phyloP scores from a whole-genome alignment of 106 monocot species.

The Dioscorea dumetorum region DNA sequence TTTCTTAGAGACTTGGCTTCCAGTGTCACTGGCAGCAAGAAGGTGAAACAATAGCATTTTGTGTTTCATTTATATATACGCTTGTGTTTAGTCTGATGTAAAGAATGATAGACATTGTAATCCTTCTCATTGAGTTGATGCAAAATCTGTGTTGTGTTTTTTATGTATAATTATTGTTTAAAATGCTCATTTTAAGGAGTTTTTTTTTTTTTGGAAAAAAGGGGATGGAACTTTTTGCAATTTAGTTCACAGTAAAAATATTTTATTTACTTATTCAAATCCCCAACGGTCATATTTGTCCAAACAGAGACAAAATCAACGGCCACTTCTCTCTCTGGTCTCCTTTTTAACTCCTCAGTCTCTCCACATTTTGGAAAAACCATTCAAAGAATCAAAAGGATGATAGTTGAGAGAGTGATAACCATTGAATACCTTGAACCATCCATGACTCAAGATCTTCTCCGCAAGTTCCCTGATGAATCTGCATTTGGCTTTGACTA shows the following conservation, averaged over 20 bases:
- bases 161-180: too few relatives aligned
- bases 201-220: too few relatives aligned
- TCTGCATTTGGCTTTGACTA: constrained; percentile 91
- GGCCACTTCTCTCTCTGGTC: neutral
- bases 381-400: neutral
- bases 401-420: constrained; percentile 47
- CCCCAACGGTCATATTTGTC: constrained; percentile 5
- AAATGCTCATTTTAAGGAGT: too few relatives aligned
- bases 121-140: too few relatives aligned
- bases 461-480: constrained; percentile 78
- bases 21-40: constrained; percentile 39
- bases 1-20: constrained; percentile 64
- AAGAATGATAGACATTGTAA: too few relatives aligned
- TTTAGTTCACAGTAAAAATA: too few relatives aligned
- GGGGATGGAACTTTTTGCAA: too few relatives aligned
- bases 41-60: constrained; percentile 19
- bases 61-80: neutral
- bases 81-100: too few relatives aligned
- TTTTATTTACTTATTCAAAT: neutral
- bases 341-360: neutral
- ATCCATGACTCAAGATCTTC: constrained; percentile 67
- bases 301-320: neutral
- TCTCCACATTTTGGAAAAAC: neutral
- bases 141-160: too few relatives aligned
- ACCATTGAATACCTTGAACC: constrained; percentile 87